Percentiles rank a stretch among this genome's conserved stretches.
phyloP scores from a whole-genome alignment of 208 protist genomes.

The Porcisia deanei region DNA sequence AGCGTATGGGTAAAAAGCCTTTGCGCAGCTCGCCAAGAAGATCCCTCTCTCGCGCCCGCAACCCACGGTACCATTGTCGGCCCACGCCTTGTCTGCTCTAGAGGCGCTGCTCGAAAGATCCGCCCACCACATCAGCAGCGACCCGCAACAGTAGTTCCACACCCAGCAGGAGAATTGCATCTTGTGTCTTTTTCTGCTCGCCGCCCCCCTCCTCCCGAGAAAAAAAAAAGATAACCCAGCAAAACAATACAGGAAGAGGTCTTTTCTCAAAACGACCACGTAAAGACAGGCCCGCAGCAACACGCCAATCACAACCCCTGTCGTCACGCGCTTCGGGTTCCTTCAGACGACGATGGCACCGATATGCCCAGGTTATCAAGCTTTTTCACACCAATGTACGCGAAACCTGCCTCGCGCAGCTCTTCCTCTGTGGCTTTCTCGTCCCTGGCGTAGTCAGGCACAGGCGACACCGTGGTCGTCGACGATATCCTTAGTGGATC shows the following conservation, averaged over 20 bases:
- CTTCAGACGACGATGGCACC: not conserved
- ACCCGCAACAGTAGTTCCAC: not conserved
- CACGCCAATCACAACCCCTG: no score
- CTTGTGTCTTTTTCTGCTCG: no score
- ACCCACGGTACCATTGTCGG: not conserved
- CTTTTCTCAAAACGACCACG: no score
- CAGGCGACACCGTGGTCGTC: slow-evolving; percentile 64
- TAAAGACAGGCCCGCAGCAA: no score
- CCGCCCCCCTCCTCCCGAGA: not conserved
- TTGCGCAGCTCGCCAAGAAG: no score
- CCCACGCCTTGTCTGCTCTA: not conserved
- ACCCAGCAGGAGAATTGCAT: not conserved
- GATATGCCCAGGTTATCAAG: slow-evolving; percentile 71
- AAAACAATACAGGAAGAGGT: not conserved
- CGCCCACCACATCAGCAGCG: not conserved
- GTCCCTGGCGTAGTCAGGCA: slow-evolving; percentile 79
- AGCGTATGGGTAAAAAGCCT: no score
- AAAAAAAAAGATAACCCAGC: not conserved
- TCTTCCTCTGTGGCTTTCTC: slow-evolving; percentile 84
- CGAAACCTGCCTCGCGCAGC: slow-evolving; percentile 72
- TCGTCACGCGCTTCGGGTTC: not conserved
- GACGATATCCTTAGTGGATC: slow-evolving; percentile 51
- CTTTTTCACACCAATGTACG: slow-evolving; percentile 79
- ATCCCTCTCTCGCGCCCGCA: no score
- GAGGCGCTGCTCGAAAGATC: not conserved